A percentile compares a stretch with the other conserved stretches of the same genome.
Conservation (phyloP, 495 filamentous ascomycete genomes). For the Talaromyces adpressus region DNA sequence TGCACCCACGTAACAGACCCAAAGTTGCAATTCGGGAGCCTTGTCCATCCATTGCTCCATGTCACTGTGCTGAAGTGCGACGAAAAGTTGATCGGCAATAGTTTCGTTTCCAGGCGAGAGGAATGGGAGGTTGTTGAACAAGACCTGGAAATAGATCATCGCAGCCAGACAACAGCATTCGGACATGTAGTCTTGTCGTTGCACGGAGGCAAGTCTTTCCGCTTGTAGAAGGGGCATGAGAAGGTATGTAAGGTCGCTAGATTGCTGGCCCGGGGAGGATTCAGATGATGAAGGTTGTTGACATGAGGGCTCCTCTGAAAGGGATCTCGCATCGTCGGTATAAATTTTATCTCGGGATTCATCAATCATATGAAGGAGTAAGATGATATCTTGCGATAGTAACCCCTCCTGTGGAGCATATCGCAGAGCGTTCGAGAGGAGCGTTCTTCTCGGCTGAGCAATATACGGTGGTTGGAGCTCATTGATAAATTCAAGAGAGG, state of each 20-base stretch:
- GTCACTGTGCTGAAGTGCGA: background rate
- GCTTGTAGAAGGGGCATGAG: background rate
- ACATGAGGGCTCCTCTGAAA: background rate
- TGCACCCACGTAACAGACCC: constrained; percentile 1
- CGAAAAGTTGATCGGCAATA: background rate
- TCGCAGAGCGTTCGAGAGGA: constrained; percentile 1
- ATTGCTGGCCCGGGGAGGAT: background rate
- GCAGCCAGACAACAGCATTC: constrained; percentile 4
- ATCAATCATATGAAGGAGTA: background rate
- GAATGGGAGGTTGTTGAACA: background rate
- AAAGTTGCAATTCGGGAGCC: background rate
- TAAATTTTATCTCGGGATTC: background rate
- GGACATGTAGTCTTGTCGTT: constrained; percentile 1
- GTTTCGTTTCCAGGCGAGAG: constrained; percentile 1
- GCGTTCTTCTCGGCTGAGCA: constrained; percentile 1
- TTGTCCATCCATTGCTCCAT: background rate
- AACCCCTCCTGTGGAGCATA: background rate
- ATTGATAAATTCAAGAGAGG: background rate
- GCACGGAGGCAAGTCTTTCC: background rate
- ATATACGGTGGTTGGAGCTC: background rate
- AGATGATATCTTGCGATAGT: background rate
- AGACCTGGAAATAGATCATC: constrained; percentile 1
- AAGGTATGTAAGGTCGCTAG: background rate
- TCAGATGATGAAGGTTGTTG: background rate
- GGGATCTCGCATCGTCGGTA: background rate